These are phyloP conservation scores for Metroxylon sagu DNA, from an alignment of 176 grass and related monocot species.

Conservation along the genomic window DNA sequence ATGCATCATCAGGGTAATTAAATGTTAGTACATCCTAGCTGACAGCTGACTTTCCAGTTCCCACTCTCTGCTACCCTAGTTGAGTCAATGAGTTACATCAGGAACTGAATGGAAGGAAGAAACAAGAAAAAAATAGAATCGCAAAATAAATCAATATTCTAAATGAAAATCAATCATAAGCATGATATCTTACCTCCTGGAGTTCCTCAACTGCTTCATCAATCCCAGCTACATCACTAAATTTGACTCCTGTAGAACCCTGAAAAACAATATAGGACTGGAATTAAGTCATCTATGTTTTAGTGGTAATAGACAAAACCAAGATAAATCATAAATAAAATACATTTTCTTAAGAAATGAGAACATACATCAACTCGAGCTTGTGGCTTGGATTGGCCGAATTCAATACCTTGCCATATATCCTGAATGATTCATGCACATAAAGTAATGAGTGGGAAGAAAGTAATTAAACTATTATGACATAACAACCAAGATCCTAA, in stretches of 20 bases:
- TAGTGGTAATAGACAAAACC: background rate
- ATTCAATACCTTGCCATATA: conserved; percentile 39
- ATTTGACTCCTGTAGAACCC: conserved; percentile 36
- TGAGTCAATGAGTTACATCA: no score
- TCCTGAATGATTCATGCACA: conserved; percentile 17
- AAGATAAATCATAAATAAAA: background rate
- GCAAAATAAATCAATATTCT: no score
- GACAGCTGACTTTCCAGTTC: no score
- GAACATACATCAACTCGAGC: conserved; percentile 33
- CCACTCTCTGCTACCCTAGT: no score
- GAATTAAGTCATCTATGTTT: no score
- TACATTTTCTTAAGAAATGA: background rate
- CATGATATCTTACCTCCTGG: conserved; percentile 18
- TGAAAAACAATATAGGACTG: background rate
- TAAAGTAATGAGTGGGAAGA: background rate
- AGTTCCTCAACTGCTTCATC: conserved; percentile 36
- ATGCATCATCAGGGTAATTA: no score
- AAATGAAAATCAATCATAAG: background rate
- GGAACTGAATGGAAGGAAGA: no score
- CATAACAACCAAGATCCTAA: no score
- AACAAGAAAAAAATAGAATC: no score
- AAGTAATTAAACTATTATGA: no score
- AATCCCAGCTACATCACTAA: conserved; percentile 36
- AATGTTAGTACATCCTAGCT: no score
- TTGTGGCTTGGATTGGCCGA: conserved; percentile 34